Evolutionary conservation across 2,329 filamentous ascomycete species (phyloP), one percentile per base, ranked within the genome.

Genomic region (Ascochyta fabae): DNA sequence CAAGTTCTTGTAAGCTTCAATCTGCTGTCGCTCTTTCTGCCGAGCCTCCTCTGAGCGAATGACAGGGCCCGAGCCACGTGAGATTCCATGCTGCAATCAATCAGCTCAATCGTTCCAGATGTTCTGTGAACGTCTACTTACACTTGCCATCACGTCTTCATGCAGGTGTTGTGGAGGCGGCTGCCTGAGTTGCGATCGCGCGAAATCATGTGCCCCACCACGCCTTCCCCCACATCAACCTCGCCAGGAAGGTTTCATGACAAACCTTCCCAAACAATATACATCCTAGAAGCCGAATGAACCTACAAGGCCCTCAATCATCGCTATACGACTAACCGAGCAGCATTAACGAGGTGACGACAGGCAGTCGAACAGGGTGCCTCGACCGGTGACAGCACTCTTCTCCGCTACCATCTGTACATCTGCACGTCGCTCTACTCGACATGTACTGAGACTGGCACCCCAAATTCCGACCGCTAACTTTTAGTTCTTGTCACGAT

Each of bases 1-100:
- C 39, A 96, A 80, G 10, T 83, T 78, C 63, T 86, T 87, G 77
- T 96, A 96, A 61, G 87, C 84, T 53, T 82, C 79, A 68, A 97
- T 96, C 75, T 89, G 89, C 65, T 86, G 84, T 52, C 86, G 81
- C 75, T 96, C 91, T 74, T 87, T 85, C 63, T 86, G 82, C 54
- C 85, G 84, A 71, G 90, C 86, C 71, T 91, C 86, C 67, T 90
- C 87, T 65, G 89, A 89, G 68, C 83, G 80, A 58, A 79, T 77
- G 50, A 83, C 81, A 58, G 85, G 83, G 35, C 67, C 72, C 29
- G 76, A 68, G 34, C 72, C 69, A 71, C 92, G 90, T 69, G 90
- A 85, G 75, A 96, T 84, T 72, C 91, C 92, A 84, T 97, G 93
- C 92, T 96, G 78, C 9, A 40, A 16, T 19, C 12, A n/a, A 55